Evolutionary conservation across 352 stramenopile species (phyloP), one percentile per base, ranked within the genome.

Genomic region (Albugo laibachii): DNA sequence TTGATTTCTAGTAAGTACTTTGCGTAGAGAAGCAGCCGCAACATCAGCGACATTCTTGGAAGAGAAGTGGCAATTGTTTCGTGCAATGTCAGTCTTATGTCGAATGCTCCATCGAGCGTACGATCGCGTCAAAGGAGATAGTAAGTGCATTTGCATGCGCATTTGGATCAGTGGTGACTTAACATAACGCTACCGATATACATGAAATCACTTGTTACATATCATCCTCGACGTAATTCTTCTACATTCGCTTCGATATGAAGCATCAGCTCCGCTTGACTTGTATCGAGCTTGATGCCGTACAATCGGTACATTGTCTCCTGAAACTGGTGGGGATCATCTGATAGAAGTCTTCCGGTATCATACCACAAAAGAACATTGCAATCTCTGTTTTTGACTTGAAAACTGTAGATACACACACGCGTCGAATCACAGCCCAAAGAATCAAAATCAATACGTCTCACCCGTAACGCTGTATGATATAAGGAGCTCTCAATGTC

Each of bases 191-290:
- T 24, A 43, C 8, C 20, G 38, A 19, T 3, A 43, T 19, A 19
- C 20, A 24, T 43, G 16, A 43, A 24, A 19, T 43, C 3, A 24
- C 8, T 43, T 24, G 38, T 43, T 24, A 35, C 8, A 6, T 35
- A 48, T 48, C 15, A 55, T 13, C 61, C 55, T 3, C 63, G 54
- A 0, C 66, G 61, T 38, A 78, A 50, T 48, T 83, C 72, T 18
- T 85, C 67, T 39, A 81, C 56, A 56, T 85, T 81, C 14, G 67
- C 66, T 42, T 78, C 80, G 47, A 80, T 63, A 52, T 80, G 75
- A 14, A 81, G 55, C 38, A 68, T 48, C 19, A 85, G 49, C 45
- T 85, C 72, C 6, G 66, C 53, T 16, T 85, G 69, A 31, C 48
- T 68, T 43, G 83, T 53, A 34, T 85, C 72, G 46, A 82, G 50